Base-by-base conservation (phyloP, 164 flowering plant genomes). In the Malania oleifera region DNA sequence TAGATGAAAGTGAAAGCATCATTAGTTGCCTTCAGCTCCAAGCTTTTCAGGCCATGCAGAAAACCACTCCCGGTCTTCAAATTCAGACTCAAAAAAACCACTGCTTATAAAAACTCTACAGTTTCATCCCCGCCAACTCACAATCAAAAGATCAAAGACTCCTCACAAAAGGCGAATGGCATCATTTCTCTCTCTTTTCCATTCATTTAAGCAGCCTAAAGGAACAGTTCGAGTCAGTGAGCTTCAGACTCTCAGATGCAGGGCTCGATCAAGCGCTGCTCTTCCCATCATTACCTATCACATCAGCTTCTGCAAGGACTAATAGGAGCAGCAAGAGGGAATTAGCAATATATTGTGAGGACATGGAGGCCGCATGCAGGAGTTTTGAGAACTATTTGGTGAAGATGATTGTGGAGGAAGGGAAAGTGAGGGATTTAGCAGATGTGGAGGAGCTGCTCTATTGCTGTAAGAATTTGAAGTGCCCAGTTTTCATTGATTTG, bases 401-500 rank as follows among this genome's bases (percentile, higher is more conserved):
- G 58, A 83, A 89, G 65, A 87, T 93, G 92, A 82, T 91, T 18
- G 78, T 85, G 19, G 91, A 91, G 54, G 96, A 83, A 61, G 89
- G 89, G 61, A 85, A 77, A 59, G 59, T 78, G 64, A 70, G 67
- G 56, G 96, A 86, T 52, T 64, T 91, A 65, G 78, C 47, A 67
- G 96, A 91, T 13, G 85, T 89, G 3, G 97, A 89, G 62, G 96
- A 89, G 81, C 80, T 89, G 64, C 74, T 93, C 1, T 80, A 77
- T 44, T 87, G 92, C 53, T 93, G 91, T 96, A 83, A 79, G 77
- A 80, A 80, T 47, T 70, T 89, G 5, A 81, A 74, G 51, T 73
- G 78, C 45, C 97, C 96, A 10, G 86, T 87, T 14, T 93, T 89
- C 53, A 62, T 74, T 51, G 86, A 75, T 56, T 65, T 93, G 77